Evolutionary conservation across 108 stramenopile genomes (phyloP), one percentile per base, ranked within the genome.

Genomic region (Cyclotella choctawhatcheeana): DNA sequence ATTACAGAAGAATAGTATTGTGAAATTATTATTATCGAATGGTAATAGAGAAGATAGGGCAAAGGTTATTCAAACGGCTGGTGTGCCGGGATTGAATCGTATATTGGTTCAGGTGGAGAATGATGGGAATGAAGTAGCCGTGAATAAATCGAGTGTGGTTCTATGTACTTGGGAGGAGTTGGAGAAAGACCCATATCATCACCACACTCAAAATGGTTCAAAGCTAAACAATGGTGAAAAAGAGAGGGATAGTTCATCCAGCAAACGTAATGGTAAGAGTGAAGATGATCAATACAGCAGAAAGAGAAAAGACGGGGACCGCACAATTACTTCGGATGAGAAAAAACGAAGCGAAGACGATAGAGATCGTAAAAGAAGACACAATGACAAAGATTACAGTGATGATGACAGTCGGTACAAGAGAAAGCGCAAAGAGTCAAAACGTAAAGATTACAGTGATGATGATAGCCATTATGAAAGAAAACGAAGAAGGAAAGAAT

Each of bases 31-130:
- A n/a, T n/a, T n/a, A n/a, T n/a, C n/a, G n/a, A n/a, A n/a, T n/a
- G n/a, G n/a, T n/a, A 76, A 85, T 22, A 5, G n/a, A 35, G 45
- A 35, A 24, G 17, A 45, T 47, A 81, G 92, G 52, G 94, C 89
- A 5, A 69, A 58, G 26, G 80, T 93, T 26, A 60, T 83, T 13
- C 60, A 90, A 70, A 72, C 86, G 31, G 65, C 59, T 10, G 94
- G 94, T 14, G 94, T 95, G 52, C 94, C 94, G 5, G 94, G 94
- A 22, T 76, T 95, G 25, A 95, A 95, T 67, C 86, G 83, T 60
- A 83, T 89, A 17, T 64, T 91, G 65, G 73, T 93, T 2, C 79
- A 85, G 56, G 83, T 81, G 67, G 94, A 95, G 76, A 84, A 81
- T 40, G 54, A 69, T 0, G 32, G 47, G 20, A 50, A 81, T 31